Conservation (phyloP, 1,284 basidiomycete genomes). For the Marasmius oreades region DNA sequence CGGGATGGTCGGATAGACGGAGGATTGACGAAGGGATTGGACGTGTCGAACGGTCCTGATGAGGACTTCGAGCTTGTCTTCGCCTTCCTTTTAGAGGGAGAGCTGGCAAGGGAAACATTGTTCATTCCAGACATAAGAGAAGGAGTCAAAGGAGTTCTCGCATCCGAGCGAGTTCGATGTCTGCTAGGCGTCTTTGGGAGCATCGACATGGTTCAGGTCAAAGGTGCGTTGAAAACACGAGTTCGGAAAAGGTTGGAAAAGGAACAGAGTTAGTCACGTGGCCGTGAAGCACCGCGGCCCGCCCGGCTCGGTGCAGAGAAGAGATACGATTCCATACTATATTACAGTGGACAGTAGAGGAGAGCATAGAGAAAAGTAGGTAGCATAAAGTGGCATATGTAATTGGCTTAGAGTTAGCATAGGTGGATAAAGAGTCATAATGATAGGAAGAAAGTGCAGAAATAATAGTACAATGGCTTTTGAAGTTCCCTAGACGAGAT, state of each 20-base stretch:
- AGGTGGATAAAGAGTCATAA: background rate
- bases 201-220: conserved; percentile 1
- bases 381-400: background rate
- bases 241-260: background rate
- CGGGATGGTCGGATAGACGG: conserved; percentile 4
- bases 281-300: background rate
- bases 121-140: conserved; percentile 56
- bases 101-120: conserved; percentile 44
- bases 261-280: background rate
- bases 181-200: conserved; percentile 65
- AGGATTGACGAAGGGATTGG: conserved; percentile 57
- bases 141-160: conserved; percentile 69
- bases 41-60: conserved; percentile 40
- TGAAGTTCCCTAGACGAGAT: background rate
- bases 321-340: background rate
- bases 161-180: conserved; percentile 63
- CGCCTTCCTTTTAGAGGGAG: conserved; percentile 35
- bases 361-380: background rate
- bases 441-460: background rate
- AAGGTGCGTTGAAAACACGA: conserved; percentile 1
- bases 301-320: too few species aligned
- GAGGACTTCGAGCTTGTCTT: conserved; percentile 26
- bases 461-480: background rate
- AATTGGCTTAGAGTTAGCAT: background rate
- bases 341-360: background rate